Evolutionary conservation across 106 monocot species (phyloP).

Genomic region (Apostasia ramifera): DNA sequence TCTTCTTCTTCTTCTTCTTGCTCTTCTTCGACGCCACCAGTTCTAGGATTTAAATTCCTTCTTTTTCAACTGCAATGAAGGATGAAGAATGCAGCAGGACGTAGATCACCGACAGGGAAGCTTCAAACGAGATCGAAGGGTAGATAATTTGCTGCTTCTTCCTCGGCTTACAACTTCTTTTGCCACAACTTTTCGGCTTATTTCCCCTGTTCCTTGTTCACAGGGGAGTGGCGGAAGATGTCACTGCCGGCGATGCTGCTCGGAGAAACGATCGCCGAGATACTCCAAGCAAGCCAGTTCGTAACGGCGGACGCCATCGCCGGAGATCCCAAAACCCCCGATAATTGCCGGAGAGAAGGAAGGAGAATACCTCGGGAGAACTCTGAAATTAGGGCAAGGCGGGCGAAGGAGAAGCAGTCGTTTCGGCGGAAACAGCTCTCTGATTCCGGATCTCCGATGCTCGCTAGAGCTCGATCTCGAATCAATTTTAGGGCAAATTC

Average conservation of each 20-base stretch:
- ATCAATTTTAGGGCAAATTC: constrained; percentile 69
- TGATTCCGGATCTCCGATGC: constrained; percentile 15
- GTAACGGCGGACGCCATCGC: constrained; percentile 1
- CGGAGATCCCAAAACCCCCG: constrained; percentile 56
- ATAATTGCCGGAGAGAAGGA: constrained; percentile 4
- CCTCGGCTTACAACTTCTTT: too few relatives aligned
- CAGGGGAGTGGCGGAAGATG: constrained; percentile 64
- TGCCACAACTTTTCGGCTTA: too few relatives aligned
- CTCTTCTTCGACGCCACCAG: not conserved
- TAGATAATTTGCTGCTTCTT: not conserved
- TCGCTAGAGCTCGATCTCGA: constrained; percentile 39
- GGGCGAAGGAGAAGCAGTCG: constrained; percentile 58
- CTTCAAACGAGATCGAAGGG: constrained; percentile 37
- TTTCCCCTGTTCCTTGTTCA: not conserved
- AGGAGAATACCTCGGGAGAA: not conserved
- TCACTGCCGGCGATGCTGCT: constrained; percentile 79
- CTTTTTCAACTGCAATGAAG: constrained; percentile 11
- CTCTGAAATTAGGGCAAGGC: constrained; percentile 29
- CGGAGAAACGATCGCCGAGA: constrained; percentile 69
- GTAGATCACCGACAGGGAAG: constrained; percentile 50
- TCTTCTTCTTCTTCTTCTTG: not conserved
- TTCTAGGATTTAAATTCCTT: not conserved
- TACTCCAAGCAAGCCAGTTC: constrained; percentile 55
- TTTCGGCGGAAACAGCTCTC: constrained; percentile 4
- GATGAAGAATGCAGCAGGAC: constrained; percentile 33